Conservation (phyloP, 2,329 filamentous ascomycete genomes). For the Claviceps pazoutovae region DNA sequence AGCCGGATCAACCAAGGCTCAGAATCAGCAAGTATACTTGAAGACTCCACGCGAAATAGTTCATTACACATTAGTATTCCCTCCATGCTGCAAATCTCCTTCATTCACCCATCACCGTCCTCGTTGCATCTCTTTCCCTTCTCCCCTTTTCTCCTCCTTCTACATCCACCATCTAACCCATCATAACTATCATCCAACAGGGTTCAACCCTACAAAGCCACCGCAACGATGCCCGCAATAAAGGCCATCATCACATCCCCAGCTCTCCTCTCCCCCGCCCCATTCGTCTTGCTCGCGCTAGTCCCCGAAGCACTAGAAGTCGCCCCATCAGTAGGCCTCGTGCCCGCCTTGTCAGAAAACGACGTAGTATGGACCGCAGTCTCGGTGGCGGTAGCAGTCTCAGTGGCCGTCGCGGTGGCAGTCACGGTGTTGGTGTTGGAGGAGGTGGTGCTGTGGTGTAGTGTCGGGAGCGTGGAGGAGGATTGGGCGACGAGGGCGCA, state of each 20-base stretch:
- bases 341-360: slow-evolving; percentile 1
- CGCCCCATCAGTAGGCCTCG: no score
- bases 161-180: not conserved
- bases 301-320: no score
- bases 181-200: not conserved
- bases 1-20: not conserved
- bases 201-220: slow-evolving; percentile 17
- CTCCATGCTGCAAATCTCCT: not conserved
- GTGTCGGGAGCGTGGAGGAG: slow-evolving; percentile 15
- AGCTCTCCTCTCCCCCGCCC: slow-evolving; percentile 11
- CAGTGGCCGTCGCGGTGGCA: slow-evolving; percentile 5
- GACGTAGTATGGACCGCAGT: slow-evolving; percentile 10
- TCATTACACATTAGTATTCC: not conserved
- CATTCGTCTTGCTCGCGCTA: slow-evolving; percentile 12
- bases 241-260: slow-evolving; percentile 22
- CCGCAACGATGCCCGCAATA: slow-evolving; percentile 22
- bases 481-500: slow-evolving; percentile 32
- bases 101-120: not conserved
- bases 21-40: not conserved
- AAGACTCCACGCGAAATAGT: not conserved
- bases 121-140: no score
- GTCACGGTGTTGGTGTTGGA: slow-evolving; percentile 1
- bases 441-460: slow-evolving; percentile 6
- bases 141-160: not conserved
- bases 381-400: slow-evolving; percentile 8